Percentiles rank a stretch among this genome's conserved stretches.
Conservation (phyloP, 495 filamentous ascomycete genomes). For the Aspergillus panamensis region DNA sequence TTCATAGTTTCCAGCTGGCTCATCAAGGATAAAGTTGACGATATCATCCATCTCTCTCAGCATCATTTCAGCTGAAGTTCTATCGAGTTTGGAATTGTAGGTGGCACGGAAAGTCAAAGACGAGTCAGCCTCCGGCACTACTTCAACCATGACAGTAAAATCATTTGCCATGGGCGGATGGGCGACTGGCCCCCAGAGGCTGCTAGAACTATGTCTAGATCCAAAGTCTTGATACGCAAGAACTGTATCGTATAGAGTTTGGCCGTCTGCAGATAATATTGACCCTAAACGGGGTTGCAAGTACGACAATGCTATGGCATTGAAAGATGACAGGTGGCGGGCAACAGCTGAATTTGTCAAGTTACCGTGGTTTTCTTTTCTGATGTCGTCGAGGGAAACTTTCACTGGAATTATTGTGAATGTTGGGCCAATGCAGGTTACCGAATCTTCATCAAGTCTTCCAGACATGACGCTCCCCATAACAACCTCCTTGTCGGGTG, state of each 20-base stretch:
- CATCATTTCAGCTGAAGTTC: slow-evolving; percentile 23
- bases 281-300: slow-evolving; percentile 25
- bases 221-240: slow-evolving; percentile 27
- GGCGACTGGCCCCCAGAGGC: slow-evolving; percentile 20
- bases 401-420: slow-evolving; percentile 72
- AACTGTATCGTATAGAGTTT: slow-evolving; percentile 24
- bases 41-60: slow-evolving; percentile 28
- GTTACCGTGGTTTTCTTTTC: slow-evolving; percentile 1
- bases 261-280: slow-evolving; percentile 16
- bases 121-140: slow-evolving; percentile 20
- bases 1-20: slow-evolving; percentile 19
- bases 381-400: slow-evolving; percentile 17
- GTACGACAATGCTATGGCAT: slow-evolving; percentile 21
- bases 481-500: slow-evolving; percentile 33
- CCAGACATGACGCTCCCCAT: slow-evolving; percentile 67
- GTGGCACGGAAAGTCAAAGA: slow-evolving; percentile 25
- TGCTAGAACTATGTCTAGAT: slow-evolving; percentile 13
- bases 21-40: slow-evolving; percentile 23
- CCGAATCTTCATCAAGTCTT: slow-evolving; percentile 56
- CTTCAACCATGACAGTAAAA: slow-evolving; percentile 28
- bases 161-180: slow-evolving; percentile 28
- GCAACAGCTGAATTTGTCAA: slow-evolving; percentile 21
- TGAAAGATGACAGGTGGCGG: slow-evolving; percentile 21
- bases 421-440: slow-evolving; percentile 62
- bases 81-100: slow-evolving; percentile 25